A percentile compares a stretch with the other conserved stretches of the same genome.
Evolutionary conservation across 495 filamentous ascomycete species (phyloP).

Genomic region (Hypomontagnella monticulosa): DNA sequence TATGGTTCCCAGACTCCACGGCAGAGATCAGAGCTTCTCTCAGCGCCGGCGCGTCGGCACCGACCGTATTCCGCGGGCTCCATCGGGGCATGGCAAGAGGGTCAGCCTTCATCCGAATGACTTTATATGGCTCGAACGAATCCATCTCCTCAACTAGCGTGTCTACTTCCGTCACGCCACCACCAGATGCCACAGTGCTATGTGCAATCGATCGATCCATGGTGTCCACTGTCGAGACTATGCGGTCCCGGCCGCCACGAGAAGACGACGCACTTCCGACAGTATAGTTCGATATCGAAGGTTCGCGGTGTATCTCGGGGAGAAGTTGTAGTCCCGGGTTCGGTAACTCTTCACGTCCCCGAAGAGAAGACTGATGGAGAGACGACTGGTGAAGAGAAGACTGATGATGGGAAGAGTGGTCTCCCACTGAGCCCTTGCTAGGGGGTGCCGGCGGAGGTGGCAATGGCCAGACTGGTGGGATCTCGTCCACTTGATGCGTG

Average conservation of each 20-base stretch:
- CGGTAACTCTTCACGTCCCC: slow-evolving; percentile 20
- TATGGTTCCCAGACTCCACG: slow-evolving; percentile 55
- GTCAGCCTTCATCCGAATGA: slow-evolving; percentile 48
- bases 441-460: slow-evolving; percentile 18
- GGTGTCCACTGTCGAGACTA: slow-evolving; percentile 25
- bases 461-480: slow-evolving; percentile 27
- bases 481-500: slow-evolving; percentile 28
- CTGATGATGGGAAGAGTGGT: slow-evolving; percentile 16
- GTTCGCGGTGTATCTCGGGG: slow-evolving; percentile 41
- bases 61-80: slow-evolving; percentile 49
- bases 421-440: slow-evolving; percentile 28
- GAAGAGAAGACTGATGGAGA: slow-evolving; percentile 16
- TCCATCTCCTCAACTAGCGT: slow-evolving; percentile 42
- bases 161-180: slow-evolving; percentile 41
- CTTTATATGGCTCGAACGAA: slow-evolving; percentile 46
- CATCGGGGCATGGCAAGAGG: slow-evolving; percentile 50
- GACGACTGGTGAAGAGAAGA: slow-evolving; percentile 18
- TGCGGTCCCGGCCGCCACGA: slow-evolving; percentile 28
- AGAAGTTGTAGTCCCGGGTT: slow-evolving; percentile 18
- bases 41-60: slow-evolving; percentile 46
- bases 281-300: slow-evolving; percentile 42
- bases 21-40: slow-evolving; percentile 47
- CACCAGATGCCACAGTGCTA: slow-evolving; percentile 27
- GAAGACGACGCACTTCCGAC: slow-evolving; percentile 27
- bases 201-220: slow-evolving; percentile 31